Conservation (phyloP, 2,329 filamentous ascomycete species). For the Microascus cirrosus region DNA sequence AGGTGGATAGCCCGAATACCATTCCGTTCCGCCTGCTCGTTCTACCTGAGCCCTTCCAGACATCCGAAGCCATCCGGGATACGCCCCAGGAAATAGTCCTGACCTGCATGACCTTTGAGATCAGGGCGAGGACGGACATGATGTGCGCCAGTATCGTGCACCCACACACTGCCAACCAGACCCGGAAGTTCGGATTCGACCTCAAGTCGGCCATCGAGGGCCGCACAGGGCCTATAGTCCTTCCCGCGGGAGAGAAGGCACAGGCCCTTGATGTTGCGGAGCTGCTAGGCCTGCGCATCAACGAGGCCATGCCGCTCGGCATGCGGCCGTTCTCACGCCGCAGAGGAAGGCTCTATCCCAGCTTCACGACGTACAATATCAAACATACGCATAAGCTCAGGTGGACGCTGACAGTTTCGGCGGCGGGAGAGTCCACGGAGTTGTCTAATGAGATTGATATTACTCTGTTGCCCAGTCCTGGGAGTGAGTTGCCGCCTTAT, state of each 20-base stretch:
- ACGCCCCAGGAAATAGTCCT: conserved; percentile 9
- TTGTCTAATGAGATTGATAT: background rate
- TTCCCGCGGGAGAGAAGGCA: conserved; percentile 4
- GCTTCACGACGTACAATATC: conserved; percentile 15
- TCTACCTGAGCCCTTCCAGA: conserved; percentile 7
- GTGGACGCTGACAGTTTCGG: conserved; percentile 10
- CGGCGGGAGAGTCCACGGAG: background rate
- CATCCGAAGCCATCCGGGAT: conserved; percentile 8
- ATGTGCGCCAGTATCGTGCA: conserved; percentile 7
- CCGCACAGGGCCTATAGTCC: background rate
- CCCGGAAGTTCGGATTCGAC: conserved; percentile 2
- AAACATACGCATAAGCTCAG: conserved; percentile 10
- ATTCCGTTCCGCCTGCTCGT: conserved; percentile 13
- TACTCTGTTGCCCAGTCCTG: background rate
- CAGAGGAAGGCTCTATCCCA: conserved; percentile 7
- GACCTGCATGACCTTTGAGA: conserved; percentile 7
- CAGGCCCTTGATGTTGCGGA: conserved; percentile 6
- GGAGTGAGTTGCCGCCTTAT: background rate
- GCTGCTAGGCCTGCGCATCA: conserved; percentile 2
- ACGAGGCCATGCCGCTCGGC: background rate
- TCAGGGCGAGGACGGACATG: conserved; percentile 9
- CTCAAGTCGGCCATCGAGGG: conserved; percentile 1
- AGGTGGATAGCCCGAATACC: conserved; percentile 13
- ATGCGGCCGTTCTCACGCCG: background rate
- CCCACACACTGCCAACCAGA: background rate